Conservation (phyloP, 225 moss, liverwort and hornwort species). For the Polytrichum commune region DNA sequence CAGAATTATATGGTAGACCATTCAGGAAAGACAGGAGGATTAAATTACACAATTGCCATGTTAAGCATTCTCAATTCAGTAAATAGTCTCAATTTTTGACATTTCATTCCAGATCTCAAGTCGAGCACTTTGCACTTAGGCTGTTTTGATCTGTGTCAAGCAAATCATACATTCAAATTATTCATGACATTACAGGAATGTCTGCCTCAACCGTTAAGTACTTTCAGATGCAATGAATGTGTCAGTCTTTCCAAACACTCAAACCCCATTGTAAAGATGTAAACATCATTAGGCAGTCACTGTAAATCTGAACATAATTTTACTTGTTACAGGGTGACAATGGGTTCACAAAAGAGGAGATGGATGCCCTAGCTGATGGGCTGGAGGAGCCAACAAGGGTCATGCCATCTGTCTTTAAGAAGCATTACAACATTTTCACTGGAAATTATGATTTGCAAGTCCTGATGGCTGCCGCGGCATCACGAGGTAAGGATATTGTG, state of each 20-base stretch:
- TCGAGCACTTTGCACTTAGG: too few species aligned
- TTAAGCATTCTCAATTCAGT: too few species aligned
- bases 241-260: background rate
- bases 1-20: too few species aligned
- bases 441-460: conserved; percentile 25
- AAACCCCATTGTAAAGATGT: background rate
- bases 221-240: too few species aligned
- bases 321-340: conserved; percentile 15
- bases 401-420: conserved; percentile 9
- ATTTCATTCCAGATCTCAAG: too few species aligned
- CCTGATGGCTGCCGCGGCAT: conserved; percentile 22
- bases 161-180: too few species aligned
- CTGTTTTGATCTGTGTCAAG: too few species aligned
- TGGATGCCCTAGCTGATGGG: conserved; percentile 20
- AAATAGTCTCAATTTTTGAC: too few species aligned
- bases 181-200: too few species aligned
- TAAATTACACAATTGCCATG: too few species aligned
- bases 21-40: too few species aligned
- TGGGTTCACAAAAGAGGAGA: conserved; percentile 20
- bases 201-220: too few species aligned
- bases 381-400: background rate
- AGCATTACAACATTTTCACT: conserved; percentile 12
- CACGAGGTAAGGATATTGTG: conserved; percentile 17
- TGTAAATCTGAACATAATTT: background rate
- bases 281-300: background rate